These are phyloP conservation scores for Xylaria bambusicola DNA, from an alignment of 495 filamentous ascomycete species.

Conservation along the genomic window DNA sequence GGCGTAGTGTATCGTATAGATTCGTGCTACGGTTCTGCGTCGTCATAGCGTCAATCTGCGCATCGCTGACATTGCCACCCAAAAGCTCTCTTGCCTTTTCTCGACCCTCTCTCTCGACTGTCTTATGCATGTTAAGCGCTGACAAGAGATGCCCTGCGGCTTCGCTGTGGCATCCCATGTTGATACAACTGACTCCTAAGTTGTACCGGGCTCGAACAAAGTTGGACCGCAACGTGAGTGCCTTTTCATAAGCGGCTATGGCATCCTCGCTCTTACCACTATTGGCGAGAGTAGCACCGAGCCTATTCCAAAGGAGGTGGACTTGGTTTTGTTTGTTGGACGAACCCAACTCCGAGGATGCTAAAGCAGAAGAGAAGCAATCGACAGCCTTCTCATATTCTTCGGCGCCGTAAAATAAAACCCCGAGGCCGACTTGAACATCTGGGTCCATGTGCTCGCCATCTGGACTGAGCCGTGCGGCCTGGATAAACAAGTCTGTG, in stretches of 20 bases:
- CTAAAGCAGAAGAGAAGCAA: constrained; percentile 90
- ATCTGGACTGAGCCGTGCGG: constrained; percentile 85
- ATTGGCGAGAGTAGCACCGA: constrained; percentile 96
- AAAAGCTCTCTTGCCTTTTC: constrained; percentile 84
- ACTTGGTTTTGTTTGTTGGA: constrained; percentile 75
- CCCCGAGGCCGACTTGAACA: constrained; percentile 94
- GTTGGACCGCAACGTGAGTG: constrained; percentile 83
- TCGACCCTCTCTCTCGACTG: constrained; percentile 80
- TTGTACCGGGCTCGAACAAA: constrained; percentile 98
- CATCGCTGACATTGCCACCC: constrained; percentile 62
- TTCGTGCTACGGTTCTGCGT: constrained; percentile 95
- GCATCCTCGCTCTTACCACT: constrained; percentile 90
- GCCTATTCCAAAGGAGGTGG: constrained; percentile 95
- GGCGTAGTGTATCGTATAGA: constrained; percentile 84
- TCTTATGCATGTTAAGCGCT: constrained; percentile 93
- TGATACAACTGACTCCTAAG: constrained; percentile 93
- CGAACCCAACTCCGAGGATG: constrained; percentile 74
- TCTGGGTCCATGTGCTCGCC: constrained; percentile 93
- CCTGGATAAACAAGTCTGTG: constrained; percentile 84
- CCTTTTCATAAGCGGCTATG: constrained; percentile 93
- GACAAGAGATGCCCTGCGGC: constrained; percentile 94
- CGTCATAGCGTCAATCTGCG: constrained; percentile 76
- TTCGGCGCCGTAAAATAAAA: constrained; percentile 96
- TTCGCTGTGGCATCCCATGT: constrained; percentile 91
- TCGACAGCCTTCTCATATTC: constrained; percentile 99